Evolutionary conservation across 106 monocot genomes (phyloP), one percentile per base, ranked within the genome.

Genomic region (Platanthera guangdongensis): DNA sequence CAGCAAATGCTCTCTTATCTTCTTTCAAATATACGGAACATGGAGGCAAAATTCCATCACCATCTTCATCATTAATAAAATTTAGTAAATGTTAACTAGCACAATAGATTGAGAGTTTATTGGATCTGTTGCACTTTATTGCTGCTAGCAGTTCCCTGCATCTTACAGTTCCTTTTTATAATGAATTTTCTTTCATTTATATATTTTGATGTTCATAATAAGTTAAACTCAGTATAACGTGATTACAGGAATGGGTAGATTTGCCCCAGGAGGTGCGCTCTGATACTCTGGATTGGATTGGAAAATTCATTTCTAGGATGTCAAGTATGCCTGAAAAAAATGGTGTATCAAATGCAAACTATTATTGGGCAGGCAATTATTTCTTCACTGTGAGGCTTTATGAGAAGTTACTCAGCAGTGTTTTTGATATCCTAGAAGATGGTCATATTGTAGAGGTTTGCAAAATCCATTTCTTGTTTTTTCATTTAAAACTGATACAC

Each of bases 351-450:
- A 51, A 69, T 53, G 89, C 87, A 74, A 75, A 76, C 50, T 92
- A 80, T 74, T 89, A 85, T 83, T 89, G 89, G 89, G 84, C 82
- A 25, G 73, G 60, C 12, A 86, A 80, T 68, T 93, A 86, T 59
- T 81, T 80, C 77, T 86, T 87, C 52, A 86, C 87, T 75, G 54
- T 93, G 50, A 87, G 65, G 48, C 32, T 93, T 71, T 93, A 93
- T 80, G 82, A 83, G 83, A 93, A 85, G 57, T 77, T 93, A 45
- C 90, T 93, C 71, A 70, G 32, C 74, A 87, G 80, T 82, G 75
- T 93, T 81, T 93, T 93, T 87, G 92, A 93, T 84, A 76, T 93
- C 70, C 87, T 93, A 52, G 92, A 93, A 85, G 92, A 93, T 78
- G 87, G 87, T 30, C 81, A 87, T 51, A 75, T 93, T 68, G 18